These are phyloP conservation scores for Stephania yunnanensis DNA, from an alignment of 164 flowering plant species.

Conservation along the genomic window DNA sequence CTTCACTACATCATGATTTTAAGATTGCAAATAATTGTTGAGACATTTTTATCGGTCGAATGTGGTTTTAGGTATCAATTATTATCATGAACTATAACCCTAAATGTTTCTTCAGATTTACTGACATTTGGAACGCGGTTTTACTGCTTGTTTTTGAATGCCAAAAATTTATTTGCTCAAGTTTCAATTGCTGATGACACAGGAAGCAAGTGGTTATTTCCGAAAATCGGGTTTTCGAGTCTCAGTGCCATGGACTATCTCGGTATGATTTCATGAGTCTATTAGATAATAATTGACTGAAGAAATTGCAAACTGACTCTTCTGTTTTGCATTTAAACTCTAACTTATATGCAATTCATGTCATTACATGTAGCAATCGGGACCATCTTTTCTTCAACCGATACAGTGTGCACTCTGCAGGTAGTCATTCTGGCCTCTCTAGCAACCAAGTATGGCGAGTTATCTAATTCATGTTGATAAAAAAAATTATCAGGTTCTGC, in stretches of 20 bases:
- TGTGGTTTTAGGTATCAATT: too few species aligned
- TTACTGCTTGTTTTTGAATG: too few species aligned
- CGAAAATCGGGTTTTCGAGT: conserved; percentile 52
- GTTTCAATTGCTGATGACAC: conserved; percentile 10
- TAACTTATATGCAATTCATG: neutral
- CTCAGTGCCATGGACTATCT: conserved; percentile 59
- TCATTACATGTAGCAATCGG: conserved; percentile 57
- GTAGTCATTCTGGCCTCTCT: conserved; percentile 22
- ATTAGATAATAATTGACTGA: neutral
- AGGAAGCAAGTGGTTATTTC: conserved; percentile 84
- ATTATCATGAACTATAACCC: too few species aligned
- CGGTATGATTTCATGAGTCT: conserved; percentile 30
- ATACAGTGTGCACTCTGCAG: conserved; percentile 94
- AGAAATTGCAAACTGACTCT: neutral
- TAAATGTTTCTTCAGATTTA: too few species aligned
- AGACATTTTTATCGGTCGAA: too few species aligned
- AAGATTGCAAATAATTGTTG: too few species aligned
- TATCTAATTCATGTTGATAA: neutral
- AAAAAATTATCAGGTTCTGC: conserved; percentile 45
- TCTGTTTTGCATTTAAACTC: neutral
- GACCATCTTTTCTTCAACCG: conserved; percentile 90
- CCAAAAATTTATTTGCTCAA: neutral
- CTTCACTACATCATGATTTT: too few species aligned
- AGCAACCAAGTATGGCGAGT: neutral
- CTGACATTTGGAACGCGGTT: too few species aligned